Conservation (phyloP, 2,329 filamentous ascomycete genomes). For the Aspergillus sp. region DNA sequence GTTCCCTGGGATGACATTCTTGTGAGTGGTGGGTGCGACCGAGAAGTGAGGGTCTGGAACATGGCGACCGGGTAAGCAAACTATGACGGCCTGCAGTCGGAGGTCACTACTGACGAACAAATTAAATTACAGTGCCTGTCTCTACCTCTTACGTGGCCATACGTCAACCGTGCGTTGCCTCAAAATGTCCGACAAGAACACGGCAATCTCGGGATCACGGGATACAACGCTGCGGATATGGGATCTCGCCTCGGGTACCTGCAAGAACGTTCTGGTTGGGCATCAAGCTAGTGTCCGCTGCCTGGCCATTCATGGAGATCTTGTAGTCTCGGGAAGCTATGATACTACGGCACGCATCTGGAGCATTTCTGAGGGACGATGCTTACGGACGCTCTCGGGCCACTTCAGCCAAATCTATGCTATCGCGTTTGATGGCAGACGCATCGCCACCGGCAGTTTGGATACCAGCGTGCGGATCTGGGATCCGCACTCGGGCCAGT, state of each 20-base stretch:
- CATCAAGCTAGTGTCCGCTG: slow-evolving; percentile 96
- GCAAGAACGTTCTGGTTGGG: slow-evolving; percentile 87
- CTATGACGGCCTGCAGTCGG: slow-evolving; percentile 1
- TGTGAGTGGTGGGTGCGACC: slow-evolving; percentile 93
- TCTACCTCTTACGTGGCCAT: slow-evolving; percentile 86
- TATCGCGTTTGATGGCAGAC: slow-evolving; percentile 91
- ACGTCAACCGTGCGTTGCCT: slow-evolving; percentile 95
- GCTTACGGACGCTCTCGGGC: slow-evolving; percentile 82
- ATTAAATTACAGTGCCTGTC: slow-evolving; percentile 58
- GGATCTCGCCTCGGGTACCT: slow-evolving; percentile 86
- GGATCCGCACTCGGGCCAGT: slow-evolving; percentile 85
- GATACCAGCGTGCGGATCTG: slow-evolving; percentile 97
- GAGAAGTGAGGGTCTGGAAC: slow-evolving; percentile 96
- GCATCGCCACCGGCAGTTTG: slow-evolving; percentile 91
- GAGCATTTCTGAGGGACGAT: slow-evolving; percentile 95
- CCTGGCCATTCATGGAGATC: slow-evolving; percentile 91
- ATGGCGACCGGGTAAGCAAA: slow-evolving; percentile 76
- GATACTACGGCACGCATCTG: slow-evolving; percentile 96
- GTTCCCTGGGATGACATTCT: slow-evolving; percentile 95
- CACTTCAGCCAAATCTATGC: slow-evolving; percentile 99
- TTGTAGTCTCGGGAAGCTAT: slow-evolving; percentile 97
- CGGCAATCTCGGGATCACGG: slow-evolving; percentile 92
- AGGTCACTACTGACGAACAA: slow-evolving; percentile 13
- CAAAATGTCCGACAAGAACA: slow-evolving; percentile 94
- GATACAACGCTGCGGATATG: slow-evolving; percentile 94